A percentile compares a stretch with the other conserved stretches of the same genome.
Evolutionary conservation across 1,139 yeast genomes (phyloP).

Genomic region (Magnusiomyces starmeri): DNA sequence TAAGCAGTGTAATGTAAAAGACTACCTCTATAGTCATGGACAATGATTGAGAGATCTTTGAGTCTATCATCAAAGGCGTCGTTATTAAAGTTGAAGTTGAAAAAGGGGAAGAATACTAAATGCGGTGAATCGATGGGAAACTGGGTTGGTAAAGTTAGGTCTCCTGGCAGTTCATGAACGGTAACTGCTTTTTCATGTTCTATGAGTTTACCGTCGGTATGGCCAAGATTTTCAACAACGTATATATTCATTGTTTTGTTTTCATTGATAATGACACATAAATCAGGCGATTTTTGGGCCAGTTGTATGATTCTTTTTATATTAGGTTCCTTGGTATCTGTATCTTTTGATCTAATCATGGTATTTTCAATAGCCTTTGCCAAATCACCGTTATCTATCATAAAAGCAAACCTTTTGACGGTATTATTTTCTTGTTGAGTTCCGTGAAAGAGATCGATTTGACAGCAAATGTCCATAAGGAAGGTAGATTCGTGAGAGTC

Average conservation of each 20-base stretch:
- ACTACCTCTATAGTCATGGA: slow-evolving; percentile 48
- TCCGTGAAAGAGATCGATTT: slow-evolving; percentile 38
- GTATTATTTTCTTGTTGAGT: slow-evolving; percentile 18
- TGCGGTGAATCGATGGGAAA: slow-evolving; percentile 19
- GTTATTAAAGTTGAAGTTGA: slow-evolving; percentile 9
- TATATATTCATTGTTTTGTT: slow-evolving; percentile 42
- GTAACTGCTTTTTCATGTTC: not conserved
- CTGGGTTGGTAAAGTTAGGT: slow-evolving; percentile 10
- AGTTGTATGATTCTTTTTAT: slow-evolving; percentile 22
- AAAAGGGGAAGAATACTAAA: slow-evolving; percentile 13
- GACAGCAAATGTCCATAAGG: slow-evolving; percentile 56
- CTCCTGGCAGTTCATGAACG: slow-evolving; percentile 38
- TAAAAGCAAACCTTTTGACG: slow-evolving; percentile 38
- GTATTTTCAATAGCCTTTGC: slow-evolving; percentile 37
- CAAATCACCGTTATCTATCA: slow-evolving; percentile 53
- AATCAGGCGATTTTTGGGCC: slow-evolving; percentile 38
- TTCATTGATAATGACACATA: slow-evolving; percentile 47
- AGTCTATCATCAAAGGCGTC: slow-evolving; percentile 5
- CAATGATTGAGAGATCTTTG: slow-evolving; percentile 37
- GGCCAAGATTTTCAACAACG: slow-evolving; percentile 46
- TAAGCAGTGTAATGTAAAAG: slow-evolving; percentile 41
- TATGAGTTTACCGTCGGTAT: no score
- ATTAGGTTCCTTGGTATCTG: not conserved
- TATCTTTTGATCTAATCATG: slow-evolving; percentile 17
- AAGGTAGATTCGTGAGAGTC: slow-evolving; percentile 37